phyloP scores from a whole-genome alignment of 768 basidiomycete species.

The Inosperma sp. region DNA sequence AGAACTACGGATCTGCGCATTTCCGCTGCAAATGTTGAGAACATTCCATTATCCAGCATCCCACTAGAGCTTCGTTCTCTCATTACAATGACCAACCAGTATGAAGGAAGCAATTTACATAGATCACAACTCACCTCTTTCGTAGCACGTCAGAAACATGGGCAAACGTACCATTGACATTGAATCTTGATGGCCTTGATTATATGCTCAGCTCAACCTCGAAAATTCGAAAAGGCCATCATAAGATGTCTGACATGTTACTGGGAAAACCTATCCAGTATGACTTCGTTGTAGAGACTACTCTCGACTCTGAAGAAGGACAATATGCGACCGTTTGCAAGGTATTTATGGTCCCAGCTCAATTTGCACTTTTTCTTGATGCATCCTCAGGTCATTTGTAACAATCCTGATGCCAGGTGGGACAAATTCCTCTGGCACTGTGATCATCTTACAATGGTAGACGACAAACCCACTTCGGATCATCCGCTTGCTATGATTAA shows the following conservation, averaged over 20 bases:
- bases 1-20: conserved; percentile 8
- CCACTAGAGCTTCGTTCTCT: background rate
- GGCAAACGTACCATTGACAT: conserved; percentile 9
- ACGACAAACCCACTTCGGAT: background rate
- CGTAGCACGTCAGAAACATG: background rate
- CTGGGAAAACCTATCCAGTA: background rate
- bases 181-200: conserved; percentile 3
- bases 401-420: conserved; percentile 31
- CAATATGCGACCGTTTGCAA: conserved; percentile 40
- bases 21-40: background rate
- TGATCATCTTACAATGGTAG: conserved; percentile 3
- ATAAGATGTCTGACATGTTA: conserved; percentile 1
- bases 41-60: background rate
- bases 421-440: conserved; percentile 6
- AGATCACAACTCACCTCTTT: too few relatives aligned
- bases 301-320: conserved; percentile 15
- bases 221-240: conserved; percentile 13
- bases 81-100: background rate
- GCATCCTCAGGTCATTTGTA: conserved; percentile 41
- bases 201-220: conserved; percentile 14
- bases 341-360: too few relatives aligned
- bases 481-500: background rate
- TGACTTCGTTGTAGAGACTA: conserved; percentile 14
- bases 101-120: background rate
- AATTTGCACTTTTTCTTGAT: background rate